Conservation (phyloP, 495 filamentous ascomycete genomes). For the Podospora comata region DNA sequence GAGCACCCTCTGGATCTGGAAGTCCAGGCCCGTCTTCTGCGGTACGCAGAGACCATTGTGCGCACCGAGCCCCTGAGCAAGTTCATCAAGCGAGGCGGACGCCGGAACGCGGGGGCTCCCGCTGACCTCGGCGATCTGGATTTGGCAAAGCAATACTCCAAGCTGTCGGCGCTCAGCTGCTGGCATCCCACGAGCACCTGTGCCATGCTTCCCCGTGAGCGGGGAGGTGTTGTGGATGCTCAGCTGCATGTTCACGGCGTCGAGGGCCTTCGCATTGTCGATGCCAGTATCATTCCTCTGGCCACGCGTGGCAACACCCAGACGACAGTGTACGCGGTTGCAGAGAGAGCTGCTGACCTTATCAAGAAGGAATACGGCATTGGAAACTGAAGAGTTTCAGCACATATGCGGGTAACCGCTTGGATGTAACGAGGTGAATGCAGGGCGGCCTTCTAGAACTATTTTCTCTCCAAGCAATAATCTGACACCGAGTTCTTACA, state of each 20-base stretch:
- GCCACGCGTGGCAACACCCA: slow-evolving; percentile 7
- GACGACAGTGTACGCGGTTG: slow-evolving; percentile 3
- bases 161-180: slow-evolving; percentile 6
- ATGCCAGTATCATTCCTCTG: slow-evolving; percentile 11
- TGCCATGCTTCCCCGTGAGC: slow-evolving; percentile 8
- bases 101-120: slow-evolving; percentile 2
- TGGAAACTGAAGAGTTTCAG: slow-evolving; percentile 1
- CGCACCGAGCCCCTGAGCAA: slow-evolving; percentile 7
- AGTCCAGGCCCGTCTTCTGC: slow-evolving; percentile 8
- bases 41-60: slow-evolving; percentile 7
- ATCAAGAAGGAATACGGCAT: slow-evolving; percentile 1
- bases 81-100: neutral
- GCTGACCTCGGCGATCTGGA: neutral
- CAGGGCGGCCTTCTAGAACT: no score
- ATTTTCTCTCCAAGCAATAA: no score
- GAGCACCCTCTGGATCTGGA: slow-evolving; percentile 11
- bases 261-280: slow-evolving; percentile 8
- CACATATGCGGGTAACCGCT: neutral
- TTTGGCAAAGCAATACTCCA: slow-evolving; percentile 3
- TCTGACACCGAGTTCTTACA: no score
- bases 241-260: slow-evolving; percentile 3
- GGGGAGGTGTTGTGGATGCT: slow-evolving; percentile 8
- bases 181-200: slow-evolving; percentile 15
- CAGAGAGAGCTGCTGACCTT: neutral
- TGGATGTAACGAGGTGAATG: neutral